Base-by-base conservation (phyloP, 192 early-diverging fungal species). In the Dissophora ornata region DNA sequence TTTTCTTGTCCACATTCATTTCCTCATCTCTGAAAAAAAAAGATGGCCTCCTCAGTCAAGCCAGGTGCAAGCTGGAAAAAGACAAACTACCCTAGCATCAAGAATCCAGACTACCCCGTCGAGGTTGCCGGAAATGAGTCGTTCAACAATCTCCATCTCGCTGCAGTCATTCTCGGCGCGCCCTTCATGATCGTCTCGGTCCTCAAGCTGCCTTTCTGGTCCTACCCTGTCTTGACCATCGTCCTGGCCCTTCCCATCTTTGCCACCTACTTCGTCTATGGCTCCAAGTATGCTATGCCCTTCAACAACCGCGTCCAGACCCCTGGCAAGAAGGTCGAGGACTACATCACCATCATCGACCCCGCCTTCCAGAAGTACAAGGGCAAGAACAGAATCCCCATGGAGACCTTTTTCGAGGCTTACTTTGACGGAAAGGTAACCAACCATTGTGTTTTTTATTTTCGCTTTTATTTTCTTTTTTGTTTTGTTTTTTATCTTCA, bases 361-460 rank as follows among this genome's bases (percentile, higher is more conserved):
- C 83, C 88, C 58, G 85, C 82, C 40, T 88, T 97, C 57, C 81
- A 85, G 38, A 69, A 81, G 60, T 98, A 95, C 89, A 65, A 81
- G 41, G 92, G 90, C 59, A 79, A 73, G 48, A 90, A 84, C 82
- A 95, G 95, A 87, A 98, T 99, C 64, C 96, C 97, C 49, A 98
- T 98, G 91, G 97, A 97, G 80, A 90, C 90, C 51, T 97, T 96
- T 83, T 99, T 97, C 63, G 97, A 99, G 79, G 89, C 89, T 67
- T 99, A 97, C 87, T 96, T 99, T 87, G 95, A 94, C 71, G 93
- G 88, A 32, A 92, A 77, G 73, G 73, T 77, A 77, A 56, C 11
- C 22, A 19, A 9, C 24, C 32, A 38, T 11, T 47, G 15, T 47
- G 36, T 18, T 1, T 10, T 55, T 44, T 28, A 22, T 22, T 28